phyloP scores from a whole-genome alignment of 345 rosid species.

The Moringa oleifera region DNA sequence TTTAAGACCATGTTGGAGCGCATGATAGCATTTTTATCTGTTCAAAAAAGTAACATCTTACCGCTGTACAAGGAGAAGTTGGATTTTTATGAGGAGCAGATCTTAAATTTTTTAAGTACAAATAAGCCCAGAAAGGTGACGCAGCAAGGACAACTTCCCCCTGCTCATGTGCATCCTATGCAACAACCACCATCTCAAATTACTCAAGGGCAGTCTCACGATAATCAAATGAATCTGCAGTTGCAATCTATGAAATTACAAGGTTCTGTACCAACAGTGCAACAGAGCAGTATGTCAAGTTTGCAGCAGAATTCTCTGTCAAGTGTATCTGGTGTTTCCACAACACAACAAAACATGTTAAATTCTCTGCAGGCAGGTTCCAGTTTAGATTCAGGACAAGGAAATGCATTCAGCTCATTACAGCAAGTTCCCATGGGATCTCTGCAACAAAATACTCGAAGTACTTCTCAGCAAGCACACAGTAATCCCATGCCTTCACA shows the following conservation, averaged over 20 bases:
- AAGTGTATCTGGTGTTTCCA: slow-evolving; percentile 35
- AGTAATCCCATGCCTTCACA: slow-evolving; percentile 54
- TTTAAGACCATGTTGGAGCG: slow-evolving; percentile 19
- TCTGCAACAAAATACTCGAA: slow-evolving; percentile 27
- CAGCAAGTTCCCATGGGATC: slow-evolving; percentile 36
- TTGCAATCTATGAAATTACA: slow-evolving; percentile 42
- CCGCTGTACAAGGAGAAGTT: slow-evolving; percentile 36
- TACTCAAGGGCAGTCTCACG: slow-evolving; percentile 39
- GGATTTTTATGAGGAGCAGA: slow-evolving; percentile 19
- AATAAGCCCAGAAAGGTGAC: slow-evolving; percentile 16
- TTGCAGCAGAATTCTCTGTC: slow-evolving; percentile 37
- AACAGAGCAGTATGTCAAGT: slow-evolving; percentile 22
- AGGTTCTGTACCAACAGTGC: slow-evolving; percentile 28
- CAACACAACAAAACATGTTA: slow-evolving; percentile 35
- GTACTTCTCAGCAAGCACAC: slow-evolving; percentile 30
- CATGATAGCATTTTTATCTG: slow-evolving; percentile 15
- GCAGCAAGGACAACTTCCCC: slow-evolving; percentile 35
- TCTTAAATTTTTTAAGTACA: slow-evolving; percentile 13
- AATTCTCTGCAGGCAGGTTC: slow-evolving; percentile 29
- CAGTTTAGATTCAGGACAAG: slow-evolving; percentile 42
- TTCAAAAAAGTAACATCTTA: slow-evolving; percentile 17
- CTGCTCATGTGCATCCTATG: slow-evolving; percentile 32
- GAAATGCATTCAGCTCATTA: slow-evolving; percentile 30
- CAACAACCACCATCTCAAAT: slow-evolving; percentile 42
- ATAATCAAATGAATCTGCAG: slow-evolving; percentile 47